Evolutionary conservation across 805 yeast genomes (phyloP).

Genomic region (Groenewaldozyma salmanticensis): DNA sequence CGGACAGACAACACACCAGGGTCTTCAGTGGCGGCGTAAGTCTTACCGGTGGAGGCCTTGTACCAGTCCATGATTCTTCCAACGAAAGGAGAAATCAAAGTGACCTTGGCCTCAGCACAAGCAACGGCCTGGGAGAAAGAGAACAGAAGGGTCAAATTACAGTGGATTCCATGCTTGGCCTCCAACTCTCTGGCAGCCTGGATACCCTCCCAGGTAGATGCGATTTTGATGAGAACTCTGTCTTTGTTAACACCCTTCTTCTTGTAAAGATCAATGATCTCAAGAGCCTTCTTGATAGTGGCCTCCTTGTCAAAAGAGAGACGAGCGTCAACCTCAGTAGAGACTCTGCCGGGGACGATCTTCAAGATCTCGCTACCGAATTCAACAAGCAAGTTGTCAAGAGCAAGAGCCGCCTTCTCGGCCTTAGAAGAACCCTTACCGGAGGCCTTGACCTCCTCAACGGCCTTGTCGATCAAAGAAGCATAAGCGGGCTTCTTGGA

Average conservation of each 20-base stretch:
- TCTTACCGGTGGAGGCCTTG: slow-evolving; percentile 88
- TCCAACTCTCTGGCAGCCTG: slow-evolving; percentile 97
- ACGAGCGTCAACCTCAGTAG: slow-evolving; percentile 98
- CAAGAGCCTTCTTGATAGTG: slow-evolving; percentile 86
- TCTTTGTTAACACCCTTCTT: slow-evolving; percentile 78
- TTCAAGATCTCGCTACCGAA: slow-evolving; percentile 88
- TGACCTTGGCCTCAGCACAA: slow-evolving; percentile 94
- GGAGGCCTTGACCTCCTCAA: slow-evolving; percentile 62
- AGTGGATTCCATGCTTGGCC: slow-evolving; percentile 80
- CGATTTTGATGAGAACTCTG: slow-evolving; percentile 88
- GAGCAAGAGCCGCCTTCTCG: slow-evolving; percentile 69
- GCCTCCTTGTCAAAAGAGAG: slow-evolving; percentile 92
- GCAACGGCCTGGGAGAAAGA: slow-evolving; percentile 97
- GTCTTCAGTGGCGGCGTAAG: slow-evolving; percentile 69
- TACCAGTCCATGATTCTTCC: slow-evolving; percentile 98
- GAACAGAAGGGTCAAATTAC: slow-evolving; percentile 91
- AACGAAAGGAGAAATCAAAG: slow-evolving; percentile 96
- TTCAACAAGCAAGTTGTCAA: slow-evolving; percentile 89
- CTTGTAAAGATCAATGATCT: slow-evolving; percentile 81
- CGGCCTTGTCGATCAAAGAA: slow-evolving; percentile 81
- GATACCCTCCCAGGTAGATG: slow-evolving; percentile 99
- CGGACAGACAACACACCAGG: slow-evolving; percentile 95
- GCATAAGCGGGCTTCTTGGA: slow-evolving; percentile 85
- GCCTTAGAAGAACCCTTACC: slow-evolving; percentile 27
- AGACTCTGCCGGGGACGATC: slow-evolving; percentile 98